Percentiles rank a stretch among this genome's conserved stretches.
Conservation (phyloP, 1,139 yeast genomes). For the Hanseniaspora uvarum region DNA sequence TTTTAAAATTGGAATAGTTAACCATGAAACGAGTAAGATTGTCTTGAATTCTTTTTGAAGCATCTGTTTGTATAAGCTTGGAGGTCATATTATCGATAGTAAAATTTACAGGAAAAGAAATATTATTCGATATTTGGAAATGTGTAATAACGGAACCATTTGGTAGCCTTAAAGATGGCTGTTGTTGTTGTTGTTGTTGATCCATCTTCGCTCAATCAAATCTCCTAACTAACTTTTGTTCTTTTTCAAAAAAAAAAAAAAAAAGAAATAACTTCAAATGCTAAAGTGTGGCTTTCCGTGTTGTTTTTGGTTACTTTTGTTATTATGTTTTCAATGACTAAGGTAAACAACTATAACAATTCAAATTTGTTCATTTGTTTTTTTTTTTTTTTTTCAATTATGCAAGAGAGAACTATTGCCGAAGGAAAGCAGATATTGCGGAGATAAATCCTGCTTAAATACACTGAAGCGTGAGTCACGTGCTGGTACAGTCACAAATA, state of each 20-base stretch:
- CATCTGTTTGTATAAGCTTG: constrained; percentile 21
- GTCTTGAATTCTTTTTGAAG: constrained; percentile 18
- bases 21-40: constrained; percentile 19
- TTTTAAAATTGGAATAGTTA: constrained; percentile 16
- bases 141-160: constrained; percentile 1
- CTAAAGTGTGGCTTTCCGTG: too few species aligned
- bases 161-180: constrained; percentile 6
- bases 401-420: too few species aligned
- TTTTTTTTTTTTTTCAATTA: not conserved
- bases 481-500: too few species aligned
- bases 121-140: not conserved
- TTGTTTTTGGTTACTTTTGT: constrained; percentile 19
- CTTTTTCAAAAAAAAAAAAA: not conserved
- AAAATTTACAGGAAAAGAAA: constrained; percentile 14
- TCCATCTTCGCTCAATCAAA: too few species aligned
- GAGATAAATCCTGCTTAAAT: too few species aligned
- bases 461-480: too few species aligned
- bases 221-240: too few species aligned
- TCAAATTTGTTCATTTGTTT: not conserved
- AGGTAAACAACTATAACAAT: not conserved
- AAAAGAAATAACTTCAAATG: not conserved
- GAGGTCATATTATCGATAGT: constrained; percentile 12
- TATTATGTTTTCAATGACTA: not conserved
- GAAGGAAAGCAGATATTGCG: too few species aligned
- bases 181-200: constrained; percentile 13